Conservation (phyloP, 345 rosid genomes). For the Populus ilicifolia region DNA sequence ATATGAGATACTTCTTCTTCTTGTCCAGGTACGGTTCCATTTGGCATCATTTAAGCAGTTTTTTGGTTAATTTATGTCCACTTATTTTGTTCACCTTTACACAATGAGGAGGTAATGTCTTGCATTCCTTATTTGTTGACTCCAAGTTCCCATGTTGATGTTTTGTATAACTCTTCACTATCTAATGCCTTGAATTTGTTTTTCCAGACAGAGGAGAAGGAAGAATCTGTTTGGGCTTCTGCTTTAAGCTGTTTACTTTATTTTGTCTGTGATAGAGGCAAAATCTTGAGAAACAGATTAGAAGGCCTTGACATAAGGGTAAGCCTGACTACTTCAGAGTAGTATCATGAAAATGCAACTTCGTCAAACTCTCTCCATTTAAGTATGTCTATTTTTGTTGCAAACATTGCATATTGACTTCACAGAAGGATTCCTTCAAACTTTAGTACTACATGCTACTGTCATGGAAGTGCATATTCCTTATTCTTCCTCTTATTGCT, state of each 20-base stretch:
- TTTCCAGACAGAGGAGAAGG: constrained; percentile 73
- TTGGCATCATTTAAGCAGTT: background rate
- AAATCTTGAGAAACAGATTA: constrained; percentile 66
- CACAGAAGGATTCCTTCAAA: background rate
- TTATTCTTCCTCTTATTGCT: background rate
- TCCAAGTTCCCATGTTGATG: background rate
- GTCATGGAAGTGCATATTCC: background rate
- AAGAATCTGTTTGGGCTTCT: constrained; percentile 96
- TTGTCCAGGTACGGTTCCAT: constrained; percentile 70
- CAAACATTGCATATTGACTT: background rate
- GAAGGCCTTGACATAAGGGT: constrained; percentile 99
- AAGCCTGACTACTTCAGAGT: constrained; percentile 12
- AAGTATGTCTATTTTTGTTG: background rate
- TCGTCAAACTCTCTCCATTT: background rate
- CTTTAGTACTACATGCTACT: background rate
- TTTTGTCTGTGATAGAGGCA: constrained; percentile 89
- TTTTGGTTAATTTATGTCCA: background rate
- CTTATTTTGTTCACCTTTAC: constrained; percentile 11
- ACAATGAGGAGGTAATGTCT: background rate
- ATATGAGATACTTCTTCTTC: constrained; percentile 83
- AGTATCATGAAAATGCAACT: background rate
- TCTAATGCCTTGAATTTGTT: background rate
- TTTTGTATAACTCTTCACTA: background rate
- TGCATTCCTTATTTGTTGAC: background rate
- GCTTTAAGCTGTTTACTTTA: constrained; percentile 93